phyloP scores from a whole-genome alignment of 1,284 basidiomycete species.

The Sporisorium sorghi region DNA sequence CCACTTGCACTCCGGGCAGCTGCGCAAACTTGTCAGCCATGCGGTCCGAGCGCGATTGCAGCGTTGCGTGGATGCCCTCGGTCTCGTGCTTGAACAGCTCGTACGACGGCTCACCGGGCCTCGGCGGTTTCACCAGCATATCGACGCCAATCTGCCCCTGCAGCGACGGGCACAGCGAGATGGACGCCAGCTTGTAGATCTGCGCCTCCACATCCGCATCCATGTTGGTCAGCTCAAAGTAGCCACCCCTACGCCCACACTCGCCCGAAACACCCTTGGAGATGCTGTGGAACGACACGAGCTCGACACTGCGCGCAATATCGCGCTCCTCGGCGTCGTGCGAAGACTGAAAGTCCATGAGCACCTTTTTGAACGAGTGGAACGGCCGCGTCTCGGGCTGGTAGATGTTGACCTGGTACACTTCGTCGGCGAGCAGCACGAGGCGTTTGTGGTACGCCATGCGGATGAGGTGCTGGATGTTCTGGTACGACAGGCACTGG shows the following conservation, averaged over 20 bases:
- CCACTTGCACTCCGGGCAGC: slow-evolving; percentile 56
- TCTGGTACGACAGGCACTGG: slow-evolving; percentile 56
- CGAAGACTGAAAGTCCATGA: slow-evolving; percentile 56
- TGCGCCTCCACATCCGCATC: slow-evolving; percentile 62
- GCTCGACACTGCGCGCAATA: slow-evolving; percentile 61
- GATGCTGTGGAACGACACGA: slow-evolving; percentile 67
- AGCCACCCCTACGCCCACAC: slow-evolving; percentile 67
- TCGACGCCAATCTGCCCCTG: slow-evolving; percentile 68
- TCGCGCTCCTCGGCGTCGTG: slow-evolving; percentile 41
- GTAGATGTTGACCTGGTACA: slow-evolving; percentile 68
- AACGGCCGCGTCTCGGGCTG: slow-evolving; percentile 63
- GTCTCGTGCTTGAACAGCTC: slow-evolving; percentile 58
- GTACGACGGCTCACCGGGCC: slow-evolving; percentile 56
- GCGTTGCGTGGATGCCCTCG: slow-evolving; percentile 54
- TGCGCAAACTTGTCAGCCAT: slow-evolving; percentile 61
- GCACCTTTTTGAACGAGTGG: slow-evolving; percentile 66
- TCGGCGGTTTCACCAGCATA: slow-evolving; percentile 64
- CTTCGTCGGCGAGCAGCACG: slow-evolving; percentile 67
- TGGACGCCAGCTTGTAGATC: slow-evolving; percentile 66
- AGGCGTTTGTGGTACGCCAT: slow-evolving; percentile 63
- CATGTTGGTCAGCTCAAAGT: slow-evolving; percentile 67
- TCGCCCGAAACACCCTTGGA: slow-evolving; percentile 67
- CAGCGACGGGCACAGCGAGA: slow-evolving; percentile 64
- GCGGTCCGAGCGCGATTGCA: slow-evolving; percentile 50
- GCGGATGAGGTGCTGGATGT: slow-evolving; percentile 62